Conservation (phyloP, 768 basidiomycete genomes). For the Hericium coralloides region DNA sequence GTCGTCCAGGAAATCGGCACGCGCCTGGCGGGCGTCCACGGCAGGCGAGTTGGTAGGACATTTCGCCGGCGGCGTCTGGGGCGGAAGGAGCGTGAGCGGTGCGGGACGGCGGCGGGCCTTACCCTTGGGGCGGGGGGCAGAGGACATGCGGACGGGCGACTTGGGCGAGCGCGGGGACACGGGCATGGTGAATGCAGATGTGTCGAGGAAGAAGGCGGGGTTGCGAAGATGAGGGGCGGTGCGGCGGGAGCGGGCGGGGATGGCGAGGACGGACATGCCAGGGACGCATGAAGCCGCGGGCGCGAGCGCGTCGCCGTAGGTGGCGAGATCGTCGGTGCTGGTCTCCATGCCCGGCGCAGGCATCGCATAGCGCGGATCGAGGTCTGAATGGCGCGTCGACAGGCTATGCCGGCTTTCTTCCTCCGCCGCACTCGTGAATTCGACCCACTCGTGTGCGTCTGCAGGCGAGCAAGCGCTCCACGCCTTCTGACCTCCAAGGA, state of each 20-base stretch:
- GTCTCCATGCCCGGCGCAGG: neutral
- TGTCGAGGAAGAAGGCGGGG: neutral
- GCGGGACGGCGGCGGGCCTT: neutral
- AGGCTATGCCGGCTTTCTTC: neutral
- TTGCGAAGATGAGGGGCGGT: neutral
- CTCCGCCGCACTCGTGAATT: neutral
- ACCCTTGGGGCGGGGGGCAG: neutral
- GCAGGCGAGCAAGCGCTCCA: neutral
- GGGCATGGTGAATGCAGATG: neutral
- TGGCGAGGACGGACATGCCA: slow-evolving; percentile 3
- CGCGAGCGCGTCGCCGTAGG: neutral
- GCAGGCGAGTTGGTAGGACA: too few relatives aligned
- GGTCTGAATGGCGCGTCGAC: neutral
- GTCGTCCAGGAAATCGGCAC: too few relatives aligned
- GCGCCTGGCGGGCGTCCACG: too few relatives aligned
- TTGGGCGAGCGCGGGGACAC: neutral
- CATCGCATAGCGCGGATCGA: neutral
- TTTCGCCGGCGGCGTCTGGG: too few relatives aligned
- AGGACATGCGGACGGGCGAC: too few relatives aligned
- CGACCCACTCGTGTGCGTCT: neutral
- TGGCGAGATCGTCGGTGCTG: neutral
- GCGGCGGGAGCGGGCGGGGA: slow-evolving; percentile 7
- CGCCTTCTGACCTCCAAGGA: slow-evolving; percentile 32
- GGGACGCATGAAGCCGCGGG: neutral
- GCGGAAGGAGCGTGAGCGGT: too few relatives aligned